phyloP scores from a whole-genome alignment of 495 filamentous ascomycete genomes.

The Aspergillus egyptiacus region DNA sequence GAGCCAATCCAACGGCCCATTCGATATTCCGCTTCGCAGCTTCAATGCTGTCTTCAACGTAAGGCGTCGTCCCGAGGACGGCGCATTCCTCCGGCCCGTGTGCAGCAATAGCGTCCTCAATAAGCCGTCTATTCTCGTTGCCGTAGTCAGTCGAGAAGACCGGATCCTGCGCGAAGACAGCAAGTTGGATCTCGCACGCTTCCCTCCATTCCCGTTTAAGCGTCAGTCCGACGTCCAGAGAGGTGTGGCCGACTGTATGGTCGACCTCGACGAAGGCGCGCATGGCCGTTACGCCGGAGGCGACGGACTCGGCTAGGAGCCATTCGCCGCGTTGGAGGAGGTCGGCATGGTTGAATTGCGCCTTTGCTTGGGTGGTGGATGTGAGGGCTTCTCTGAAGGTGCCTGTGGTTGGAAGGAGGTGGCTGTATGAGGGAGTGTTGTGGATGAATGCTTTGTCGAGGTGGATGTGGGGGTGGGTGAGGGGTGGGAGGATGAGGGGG shows the following conservation, averaged over 20 bases:
- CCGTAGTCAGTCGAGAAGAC: slow-evolving; percentile 53
- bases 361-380: slow-evolving; percentile 57
- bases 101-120: slow-evolving; percentile 40
- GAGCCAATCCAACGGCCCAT: slow-evolving; percentile 52
- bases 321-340: slow-evolving; percentile 56
- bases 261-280: slow-evolving; percentile 73
- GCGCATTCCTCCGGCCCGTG: slow-evolving; percentile 39
- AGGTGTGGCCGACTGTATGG: slow-evolving; percentile 50
- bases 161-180: slow-evolving; percentile 66
- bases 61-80: slow-evolving; percentile 63
- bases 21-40: slow-evolving; percentile 53
- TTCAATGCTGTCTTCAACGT: slow-evolving; percentile 53
- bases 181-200: slow-evolving; percentile 60
- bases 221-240: slow-evolving; percentile 51
- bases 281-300: slow-evolving; percentile 63
- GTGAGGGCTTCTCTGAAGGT: slow-evolving; percentile 61
- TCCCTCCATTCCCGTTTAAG: slow-evolving; percentile 53
- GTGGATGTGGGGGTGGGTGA: slow-evolving; percentile 73
- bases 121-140: slow-evolving; percentile 38
- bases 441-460: slow-evolving; percentile 72
- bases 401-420: slow-evolving; percentile 53
- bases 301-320: slow-evolving; percentile 62
- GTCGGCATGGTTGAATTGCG: slow-evolving; percentile 52
- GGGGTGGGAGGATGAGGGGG: slow-evolving; percentile 41
- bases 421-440: slow-evolving; percentile 48